These are phyloP conservation scores for Alternaria viburni DNA, from an alignment of 2,329 filamentous ascomycete species.

Conservation along the genomic window DNA sequence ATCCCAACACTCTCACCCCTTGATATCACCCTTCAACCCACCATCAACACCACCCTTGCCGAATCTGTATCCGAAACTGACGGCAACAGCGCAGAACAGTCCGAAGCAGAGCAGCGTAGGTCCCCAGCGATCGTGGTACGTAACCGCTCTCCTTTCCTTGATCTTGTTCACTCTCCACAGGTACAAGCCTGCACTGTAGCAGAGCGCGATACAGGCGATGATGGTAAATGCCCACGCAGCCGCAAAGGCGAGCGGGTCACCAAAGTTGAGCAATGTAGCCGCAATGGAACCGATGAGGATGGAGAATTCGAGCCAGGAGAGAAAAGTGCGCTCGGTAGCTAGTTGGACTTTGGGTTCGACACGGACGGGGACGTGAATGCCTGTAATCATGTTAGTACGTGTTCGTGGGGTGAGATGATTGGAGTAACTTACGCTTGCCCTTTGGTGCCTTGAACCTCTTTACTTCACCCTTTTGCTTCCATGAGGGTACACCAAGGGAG, in stretches of 20 bases:
- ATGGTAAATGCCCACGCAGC: constrained; percentile 78
- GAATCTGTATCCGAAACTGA: constrained; percentile 85
- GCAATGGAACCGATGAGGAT: constrained; percentile 77
- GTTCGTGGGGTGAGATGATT: neutral
- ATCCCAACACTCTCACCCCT: constrained; percentile 1
- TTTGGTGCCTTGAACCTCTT: constrained; percentile 72
- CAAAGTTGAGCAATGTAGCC: constrained; percentile 51
- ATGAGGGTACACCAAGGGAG: constrained; percentile 52
- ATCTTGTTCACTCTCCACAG: constrained; percentile 88
- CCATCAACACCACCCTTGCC: constrained; percentile 58
- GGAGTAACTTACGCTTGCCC: constrained; percentile 64
- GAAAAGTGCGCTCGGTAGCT: constrained; percentile 92
- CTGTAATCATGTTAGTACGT: constrained; percentile 43
- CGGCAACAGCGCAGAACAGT: constrained; percentile 73
- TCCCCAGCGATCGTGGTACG: constrained; percentile 89
- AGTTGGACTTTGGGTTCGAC: constrained; percentile 99
- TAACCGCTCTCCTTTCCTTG: constrained; percentile 79
- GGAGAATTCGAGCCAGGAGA: constrained; percentile 96
- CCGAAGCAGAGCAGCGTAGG: constrained; percentile 77
- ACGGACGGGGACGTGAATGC: constrained; percentile 92
- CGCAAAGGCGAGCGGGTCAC: constrained; percentile 43
- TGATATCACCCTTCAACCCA: constrained; percentile 42
- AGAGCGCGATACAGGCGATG: constrained; percentile 76
- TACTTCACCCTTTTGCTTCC: constrained; percentile 48
- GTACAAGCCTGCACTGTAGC: constrained; percentile 85